Evolutionary conservation across 257 asterid genomes (phyloP).

Genomic region (Hygrophila difformis): DNA sequence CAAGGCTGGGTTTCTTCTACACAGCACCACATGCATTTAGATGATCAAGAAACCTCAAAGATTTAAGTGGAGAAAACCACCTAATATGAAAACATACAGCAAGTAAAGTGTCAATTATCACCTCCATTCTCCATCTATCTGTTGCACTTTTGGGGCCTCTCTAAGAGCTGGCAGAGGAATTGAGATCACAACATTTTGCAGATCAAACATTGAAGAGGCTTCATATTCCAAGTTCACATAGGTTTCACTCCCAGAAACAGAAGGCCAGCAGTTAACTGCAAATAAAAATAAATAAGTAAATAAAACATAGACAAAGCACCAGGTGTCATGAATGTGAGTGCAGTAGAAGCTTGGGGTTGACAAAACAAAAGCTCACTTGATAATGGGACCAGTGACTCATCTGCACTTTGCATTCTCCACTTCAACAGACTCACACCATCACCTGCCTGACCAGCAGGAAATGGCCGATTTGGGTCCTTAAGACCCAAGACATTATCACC

Average conservation of each 20-base stretch:
- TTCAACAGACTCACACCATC: conserved; percentile 55
- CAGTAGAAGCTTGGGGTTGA: not conserved
- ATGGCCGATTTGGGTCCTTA: conserved; percentile 50
- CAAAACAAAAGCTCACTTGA: conserved; percentile 36
- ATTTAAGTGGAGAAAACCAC: too few relatives aligned
- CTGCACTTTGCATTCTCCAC: conserved; percentile 64
- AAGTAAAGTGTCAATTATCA: conserved; percentile 7
- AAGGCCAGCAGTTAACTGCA: conserved; percentile 75
- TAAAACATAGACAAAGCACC: too few relatives aligned
- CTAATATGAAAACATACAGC: not conserved
- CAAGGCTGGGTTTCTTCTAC: not conserved
- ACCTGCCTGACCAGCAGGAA: conserved; percentile 48
- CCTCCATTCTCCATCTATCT: conserved; percentile 77
- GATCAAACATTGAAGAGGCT: conserved; percentile 47
- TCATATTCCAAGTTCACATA: conserved; percentile 61
- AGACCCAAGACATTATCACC: conserved; percentile 53
- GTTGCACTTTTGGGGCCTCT: conserved; percentile 50
- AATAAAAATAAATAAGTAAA: too few relatives aligned
- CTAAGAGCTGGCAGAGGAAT: conserved; percentile 67
- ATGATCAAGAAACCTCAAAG: too few relatives aligned
- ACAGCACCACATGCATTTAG: not conserved
- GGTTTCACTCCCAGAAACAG: conserved; percentile 64
- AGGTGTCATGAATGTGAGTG: too few relatives aligned
- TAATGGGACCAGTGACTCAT: conserved; percentile 59
- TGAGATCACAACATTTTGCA: conserved; percentile 56